Percentiles rank a stretch among this genome's conserved stretches.
Conservation (phyloP, 306 rosid species). For the Dalbergia cultrata region DNA sequence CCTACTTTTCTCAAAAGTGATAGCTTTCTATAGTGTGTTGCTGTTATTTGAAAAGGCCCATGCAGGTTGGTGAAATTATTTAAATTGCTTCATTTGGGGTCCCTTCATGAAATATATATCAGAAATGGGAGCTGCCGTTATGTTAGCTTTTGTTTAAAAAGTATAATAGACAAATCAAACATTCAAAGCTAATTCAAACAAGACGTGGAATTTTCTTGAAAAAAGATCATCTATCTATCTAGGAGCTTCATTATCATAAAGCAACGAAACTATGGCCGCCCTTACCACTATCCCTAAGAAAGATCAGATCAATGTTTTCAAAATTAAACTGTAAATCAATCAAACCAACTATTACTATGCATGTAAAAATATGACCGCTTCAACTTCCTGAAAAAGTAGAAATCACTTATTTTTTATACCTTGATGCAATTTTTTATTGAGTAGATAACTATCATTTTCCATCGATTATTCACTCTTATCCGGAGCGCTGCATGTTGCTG, state of each 20-base stretch:
- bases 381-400: neutral
- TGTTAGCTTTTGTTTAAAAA: slow-evolving; percentile 34
- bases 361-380: neutral
- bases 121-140: slow-evolving; percentile 33
- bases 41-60: slow-evolving; percentile 35
- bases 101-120: neutral
- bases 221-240: neutral
- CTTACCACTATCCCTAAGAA: neutral
- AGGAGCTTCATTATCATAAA: neutral
- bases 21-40: slow-evolving; percentile 37
- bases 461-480: slow-evolving; percentile 18
- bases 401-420: neutral
- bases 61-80: slow-evolving; percentile 32
- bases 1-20: slow-evolving; percentile 33
- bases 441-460: slow-evolving; percentile 19
- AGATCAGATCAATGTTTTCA: neutral
- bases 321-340: neutral
- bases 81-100: slow-evolving; percentile 7
- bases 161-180: slow-evolving; percentile 40
- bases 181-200: slow-evolving; percentile 5
- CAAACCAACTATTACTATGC: neutral
- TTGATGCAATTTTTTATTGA: neutral
- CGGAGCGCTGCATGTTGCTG: neutral
- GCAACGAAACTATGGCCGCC: neutral
- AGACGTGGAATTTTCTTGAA: neutral